Evolutionary conservation across 345 rosid species (phyloP).

Genomic region (Geranium rotundifolium): DNA sequence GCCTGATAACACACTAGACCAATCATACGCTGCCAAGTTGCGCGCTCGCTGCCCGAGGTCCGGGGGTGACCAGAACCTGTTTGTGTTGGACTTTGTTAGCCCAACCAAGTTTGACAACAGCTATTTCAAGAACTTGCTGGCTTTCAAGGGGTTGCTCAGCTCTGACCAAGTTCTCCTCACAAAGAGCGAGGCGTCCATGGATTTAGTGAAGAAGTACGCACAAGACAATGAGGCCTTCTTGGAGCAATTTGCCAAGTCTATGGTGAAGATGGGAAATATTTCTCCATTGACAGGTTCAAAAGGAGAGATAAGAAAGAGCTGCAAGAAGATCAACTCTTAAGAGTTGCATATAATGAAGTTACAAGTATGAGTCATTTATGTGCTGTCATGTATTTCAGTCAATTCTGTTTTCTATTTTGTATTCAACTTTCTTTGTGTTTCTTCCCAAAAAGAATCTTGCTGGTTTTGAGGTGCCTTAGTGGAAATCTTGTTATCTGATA

Average conservation of each 20-base stretch:
- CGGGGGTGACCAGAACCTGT: slow-evolving; percentile 53
- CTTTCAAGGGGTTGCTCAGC: slow-evolving; percentile 55
- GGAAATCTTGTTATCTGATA: no score
- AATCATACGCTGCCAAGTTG: slow-evolving; percentile 41
- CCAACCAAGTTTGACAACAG: slow-evolving; percentile 56
- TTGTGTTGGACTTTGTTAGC: slow-evolving; percentile 39
- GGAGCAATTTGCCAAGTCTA: slow-evolving; percentile 63
- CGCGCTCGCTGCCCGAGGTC: slow-evolving; percentile 43
- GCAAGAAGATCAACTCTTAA: slow-evolving; percentile 58
- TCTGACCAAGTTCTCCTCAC: slow-evolving; percentile 69
- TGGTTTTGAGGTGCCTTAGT: no score
- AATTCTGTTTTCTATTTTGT: neutral
- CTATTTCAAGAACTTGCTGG: slow-evolving; percentile 66
- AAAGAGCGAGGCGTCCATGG: slow-evolving; percentile 39
- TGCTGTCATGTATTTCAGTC: neutral
- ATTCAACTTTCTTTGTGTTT: neutral
- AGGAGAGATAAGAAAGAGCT: slow-evolving; percentile 70
- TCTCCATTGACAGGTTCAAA: slow-evolving; percentile 58
- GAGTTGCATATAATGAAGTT: neutral
- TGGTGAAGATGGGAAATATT: slow-evolving; percentile 78
- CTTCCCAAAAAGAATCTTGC: neutral
- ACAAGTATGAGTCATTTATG: neutral
- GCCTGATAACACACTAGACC: slow-evolving; percentile 56
- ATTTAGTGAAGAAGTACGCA: slow-evolving; percentile 70
- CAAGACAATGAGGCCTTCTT: slow-evolving; percentile 46